phyloP scores from a whole-genome alignment of 2,329 filamentous ascomycete genomes.

The Hirsutella thompsonii region DNA sequence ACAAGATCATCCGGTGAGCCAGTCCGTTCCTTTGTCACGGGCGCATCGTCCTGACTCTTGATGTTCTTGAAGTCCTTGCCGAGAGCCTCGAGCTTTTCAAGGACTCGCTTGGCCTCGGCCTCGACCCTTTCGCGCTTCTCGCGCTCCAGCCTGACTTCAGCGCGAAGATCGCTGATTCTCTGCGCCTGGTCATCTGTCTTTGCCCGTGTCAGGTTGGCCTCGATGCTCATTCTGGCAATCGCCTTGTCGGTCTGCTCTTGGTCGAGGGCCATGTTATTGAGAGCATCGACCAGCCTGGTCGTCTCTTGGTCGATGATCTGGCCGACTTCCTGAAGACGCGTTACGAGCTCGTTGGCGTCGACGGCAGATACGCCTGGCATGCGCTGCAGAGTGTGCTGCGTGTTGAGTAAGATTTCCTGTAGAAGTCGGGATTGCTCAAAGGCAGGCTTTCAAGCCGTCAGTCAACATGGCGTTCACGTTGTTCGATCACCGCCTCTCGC shows the following conservation, averaged over 20 bases:
- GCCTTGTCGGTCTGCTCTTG: slow-evolving; percentile 24
- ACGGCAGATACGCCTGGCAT: slow-evolving; percentile 23
- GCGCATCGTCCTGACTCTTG: slow-evolving; percentile 10
- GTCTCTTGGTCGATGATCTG: slow-evolving; percentile 25
- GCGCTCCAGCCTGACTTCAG: slow-evolving; percentile 17
- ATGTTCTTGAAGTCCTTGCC: slow-evolving; percentile 15
- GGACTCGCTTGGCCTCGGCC: slow-evolving; percentile 12
- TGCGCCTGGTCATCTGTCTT: slow-evolving; percentile 19
- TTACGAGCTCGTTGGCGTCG: slow-evolving; percentile 20
- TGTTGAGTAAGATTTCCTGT: slow-evolving; percentile 22
- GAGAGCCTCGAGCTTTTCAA: slow-evolving; percentile 14
- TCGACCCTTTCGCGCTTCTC: slow-evolving; percentile 17
- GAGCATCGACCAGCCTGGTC: slow-evolving; percentile 23
- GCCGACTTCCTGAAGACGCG: slow-evolving; percentile 22
- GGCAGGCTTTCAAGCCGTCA: slow-evolving; percentile 14
- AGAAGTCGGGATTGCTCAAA: slow-evolving; percentile 19
- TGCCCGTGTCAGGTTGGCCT: slow-evolving; percentile 22
- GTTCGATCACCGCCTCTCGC: neutral
- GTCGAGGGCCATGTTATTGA: slow-evolving; percentile 23
- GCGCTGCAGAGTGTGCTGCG: slow-evolving; percentile 24
- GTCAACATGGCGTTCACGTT: no score
- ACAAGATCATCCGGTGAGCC: slow-evolving; percentile 14
- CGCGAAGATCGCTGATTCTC: slow-evolving; percentile 17
- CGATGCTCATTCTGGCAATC: slow-evolving; percentile 24
- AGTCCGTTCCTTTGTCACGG: slow-evolving; percentile 6